These are phyloP conservation scores for Myrmaecium sp. DNA, from an alignment of 2,329 filamentous ascomycete species.

Conservation along the genomic window DNA sequence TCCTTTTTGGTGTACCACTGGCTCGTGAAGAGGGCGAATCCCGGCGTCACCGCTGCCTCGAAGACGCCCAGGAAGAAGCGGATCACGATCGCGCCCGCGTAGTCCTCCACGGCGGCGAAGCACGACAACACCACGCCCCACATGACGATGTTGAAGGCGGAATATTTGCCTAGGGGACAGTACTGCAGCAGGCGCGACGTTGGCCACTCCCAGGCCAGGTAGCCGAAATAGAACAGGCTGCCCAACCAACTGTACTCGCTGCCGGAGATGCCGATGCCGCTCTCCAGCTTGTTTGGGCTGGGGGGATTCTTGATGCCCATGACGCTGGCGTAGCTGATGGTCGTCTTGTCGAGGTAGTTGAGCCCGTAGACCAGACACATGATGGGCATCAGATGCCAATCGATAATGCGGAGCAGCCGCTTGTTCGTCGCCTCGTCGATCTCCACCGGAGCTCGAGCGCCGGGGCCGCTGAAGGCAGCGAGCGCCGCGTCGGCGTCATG, in stretches of 20 bases:
- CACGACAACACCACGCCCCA: conserved; percentile 46
- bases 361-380: conserved; percentile 41
- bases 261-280: conserved; percentile 29
- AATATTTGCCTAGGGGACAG: conserved; percentile 50
- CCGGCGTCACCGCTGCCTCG: conserved; percentile 51
- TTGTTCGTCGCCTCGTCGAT: conserved; percentile 41
- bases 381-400: conserved; percentile 43
- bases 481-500: conserved; percentile 44
- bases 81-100: conserved; percentile 43
- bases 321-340: conserved; percentile 34
- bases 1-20: conserved; percentile 60
- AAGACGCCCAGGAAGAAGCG: conserved; percentile 53
- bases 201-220: conserved; percentile 47
- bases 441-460: conserved; percentile 34
- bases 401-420: conserved; percentile 42
- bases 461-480: conserved; percentile 34
- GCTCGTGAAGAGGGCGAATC: conserved; percentile 49
- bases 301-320: conserved; percentile 27
- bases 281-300: conserved; percentile 12
- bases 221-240: conserved; percentile 36
- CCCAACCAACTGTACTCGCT: conserved; percentile 35
- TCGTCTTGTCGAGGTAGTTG: conserved; percentile 45
- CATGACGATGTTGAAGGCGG: conserved; percentile 43
- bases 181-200: conserved; percentile 47
- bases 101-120: conserved; percentile 45